Evolutionary conservation across 163 green algal species (phyloP).

Genomic region (Trebouxiophyceae sp.): DNA sequence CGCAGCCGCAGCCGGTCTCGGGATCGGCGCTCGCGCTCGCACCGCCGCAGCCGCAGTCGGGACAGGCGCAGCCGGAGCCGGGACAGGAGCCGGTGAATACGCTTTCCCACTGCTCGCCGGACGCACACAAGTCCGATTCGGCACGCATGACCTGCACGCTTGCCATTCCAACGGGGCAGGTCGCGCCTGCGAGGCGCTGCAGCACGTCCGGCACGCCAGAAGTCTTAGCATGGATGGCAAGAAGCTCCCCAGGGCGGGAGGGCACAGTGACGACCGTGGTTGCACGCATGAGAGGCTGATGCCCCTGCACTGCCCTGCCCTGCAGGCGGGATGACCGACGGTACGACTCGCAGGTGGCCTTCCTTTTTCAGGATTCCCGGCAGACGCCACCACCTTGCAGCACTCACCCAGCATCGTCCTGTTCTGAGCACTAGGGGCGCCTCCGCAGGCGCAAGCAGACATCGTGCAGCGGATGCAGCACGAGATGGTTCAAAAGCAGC

Average conservation of each 20-base stretch:
- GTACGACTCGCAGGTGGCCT: background rate
- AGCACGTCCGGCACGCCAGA: background rate
- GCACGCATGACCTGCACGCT: background rate
- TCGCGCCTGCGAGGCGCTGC: too few relatives aligned
- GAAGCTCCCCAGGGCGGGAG: background rate
- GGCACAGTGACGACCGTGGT: background rate
- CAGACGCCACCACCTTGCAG: background rate
- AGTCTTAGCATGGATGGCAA: background rate
- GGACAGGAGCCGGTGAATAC: constrained; percentile 1
- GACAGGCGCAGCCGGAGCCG: background rate
- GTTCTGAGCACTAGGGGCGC: too few relatives aligned
- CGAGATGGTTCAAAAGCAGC: constrained; percentile 41
- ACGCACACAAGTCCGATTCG: background rate
- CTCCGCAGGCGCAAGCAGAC: background rate
- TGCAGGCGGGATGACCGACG: background rate
- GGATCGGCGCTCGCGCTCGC: too few relatives aligned
- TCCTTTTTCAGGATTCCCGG: background rate
- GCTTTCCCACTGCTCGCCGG: background rate
- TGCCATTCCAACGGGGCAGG: background rate
- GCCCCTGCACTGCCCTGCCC: background rate
- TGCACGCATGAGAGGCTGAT: too few relatives aligned
- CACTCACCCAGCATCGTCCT: too few relatives aligned
- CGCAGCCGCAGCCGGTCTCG: too few relatives aligned
- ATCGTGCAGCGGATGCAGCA: constrained; percentile 28
- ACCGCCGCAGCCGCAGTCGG: too few relatives aligned